Conservation (phyloP, 495 filamentous ascomycete genomes). For the Neurospora terricola region DNA sequence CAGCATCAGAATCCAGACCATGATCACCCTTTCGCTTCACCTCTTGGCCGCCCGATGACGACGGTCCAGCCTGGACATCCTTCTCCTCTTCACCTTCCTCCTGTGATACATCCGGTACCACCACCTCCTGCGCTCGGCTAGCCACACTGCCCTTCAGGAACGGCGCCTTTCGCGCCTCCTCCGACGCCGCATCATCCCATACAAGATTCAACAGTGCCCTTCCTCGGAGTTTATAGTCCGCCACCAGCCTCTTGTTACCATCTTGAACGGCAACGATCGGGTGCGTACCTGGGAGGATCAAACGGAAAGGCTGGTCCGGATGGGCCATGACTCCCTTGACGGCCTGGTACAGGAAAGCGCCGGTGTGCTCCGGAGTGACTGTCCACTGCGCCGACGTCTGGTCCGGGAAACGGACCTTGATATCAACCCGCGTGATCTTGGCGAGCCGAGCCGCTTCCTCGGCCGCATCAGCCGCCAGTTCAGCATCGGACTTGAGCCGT, state of each 20-base stretch:
- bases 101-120: slow-evolving; percentile 32
- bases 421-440: slow-evolving; percentile 53
- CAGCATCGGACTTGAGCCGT: slow-evolving; percentile 58
- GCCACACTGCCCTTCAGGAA: slow-evolving; percentile 59
- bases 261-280: slow-evolving; percentile 17
- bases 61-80: slow-evolving; percentile 18
- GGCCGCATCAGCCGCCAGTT: slow-evolving; percentile 48
- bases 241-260: slow-evolving; percentile 49
- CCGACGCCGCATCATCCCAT: slow-evolving; percentile 54
- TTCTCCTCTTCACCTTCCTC: slow-evolving; percentile 35
- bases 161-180: slow-evolving; percentile 36
- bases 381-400: slow-evolving; percentile 57
- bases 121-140: slow-evolving; percentile 55
- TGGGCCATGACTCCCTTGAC: slow-evolving; percentile 44
- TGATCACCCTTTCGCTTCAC: slow-evolving; percentile 31
- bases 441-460: slow-evolving; percentile 52
- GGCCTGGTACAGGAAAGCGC: slow-evolving; percentile 54
- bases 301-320: slow-evolving; percentile 37
- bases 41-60: slow-evolving; percentile 30
- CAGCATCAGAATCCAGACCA: slow-evolving; percentile 26
- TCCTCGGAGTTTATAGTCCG: slow-evolving; percentile 57
- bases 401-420: slow-evolving; percentile 85
- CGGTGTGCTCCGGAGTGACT: slow-evolving; percentile 54
- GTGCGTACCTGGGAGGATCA: slow-evolving; percentile 27
- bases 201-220: slow-evolving; percentile 65